A percentile compares a stretch with the other conserved stretches of the same genome.
These are phyloP conservation scores for Nephelium lappaceum DNA, from an alignment of 345 rosid species.

Conservation along the genomic window DNA sequence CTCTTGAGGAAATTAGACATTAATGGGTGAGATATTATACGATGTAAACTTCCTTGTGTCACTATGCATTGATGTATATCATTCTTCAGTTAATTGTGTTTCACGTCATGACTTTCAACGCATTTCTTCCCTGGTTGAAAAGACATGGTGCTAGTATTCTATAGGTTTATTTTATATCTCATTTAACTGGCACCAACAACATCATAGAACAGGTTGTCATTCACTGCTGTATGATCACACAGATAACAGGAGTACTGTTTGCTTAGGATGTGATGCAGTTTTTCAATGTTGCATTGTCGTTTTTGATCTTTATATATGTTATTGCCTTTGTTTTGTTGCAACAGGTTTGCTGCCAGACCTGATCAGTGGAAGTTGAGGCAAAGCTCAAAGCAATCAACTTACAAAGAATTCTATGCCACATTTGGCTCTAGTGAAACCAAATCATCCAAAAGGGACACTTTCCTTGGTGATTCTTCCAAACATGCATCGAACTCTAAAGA, in stretches of 20 bases:
- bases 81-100: not conserved
- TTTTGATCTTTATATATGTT: not conserved
- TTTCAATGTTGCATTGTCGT: not conserved
- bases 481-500: constrained; percentile 37
- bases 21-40: constrained; percentile 60
- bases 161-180: not conserved
- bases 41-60: not conserved
- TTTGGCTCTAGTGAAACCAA: constrained; percentile 67
- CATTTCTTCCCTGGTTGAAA: not conserved
- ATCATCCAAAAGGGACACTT: constrained; percentile 41
- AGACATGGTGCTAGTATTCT: not conserved
- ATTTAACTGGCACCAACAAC: not conserved
- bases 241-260: not conserved
- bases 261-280: not conserved
- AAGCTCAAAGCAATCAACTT: constrained; percentile 75
- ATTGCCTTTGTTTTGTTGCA: constrained; percentile 16
- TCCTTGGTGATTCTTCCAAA: constrained; percentile 50
- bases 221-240: not conserved
- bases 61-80: not conserved
- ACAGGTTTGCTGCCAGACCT: constrained; percentile 64
- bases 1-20: constrained; percentile 78
- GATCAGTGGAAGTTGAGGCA: constrained; percentile 85
- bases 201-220: not conserved
- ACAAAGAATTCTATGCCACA: constrained; percentile 58
- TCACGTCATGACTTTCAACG: not conserved